Percentiles rank a stretch among this genome's conserved stretches.
These are phyloP conservation scores for Vigna nakashimae DNA, from an alignment of 306 rosid species.

Conservation along the genomic window DNA sequence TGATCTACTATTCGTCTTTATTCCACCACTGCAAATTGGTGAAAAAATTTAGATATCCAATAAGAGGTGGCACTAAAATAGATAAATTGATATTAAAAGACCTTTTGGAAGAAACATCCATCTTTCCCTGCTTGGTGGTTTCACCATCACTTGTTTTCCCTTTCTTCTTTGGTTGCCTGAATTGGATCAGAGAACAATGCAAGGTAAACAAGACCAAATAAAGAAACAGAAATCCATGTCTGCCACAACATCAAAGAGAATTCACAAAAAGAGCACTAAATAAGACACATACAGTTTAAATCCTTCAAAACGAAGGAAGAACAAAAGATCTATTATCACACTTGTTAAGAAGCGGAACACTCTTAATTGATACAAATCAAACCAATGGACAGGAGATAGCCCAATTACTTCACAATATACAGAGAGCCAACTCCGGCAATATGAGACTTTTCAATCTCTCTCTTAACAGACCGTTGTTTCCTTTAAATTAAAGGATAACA, in stretches of 20 bases:
- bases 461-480: background rate
- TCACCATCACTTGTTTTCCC: conserved; percentile 57
- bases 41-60: conserved; percentile 43
- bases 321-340: conserved; percentile 13
- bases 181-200: conserved; percentile 34
- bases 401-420: background rate
- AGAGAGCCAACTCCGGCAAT: background rate
- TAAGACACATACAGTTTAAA: conserved; percentile 7
- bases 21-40: conserved; percentile 50
- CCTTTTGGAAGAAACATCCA: conserved; percentile 61
- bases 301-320: background rate
- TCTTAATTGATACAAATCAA: background rate
- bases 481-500: background rate
- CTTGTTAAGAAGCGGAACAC: background rate
- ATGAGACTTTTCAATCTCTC: background rate
- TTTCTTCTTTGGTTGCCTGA: conserved; percentile 76
- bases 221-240: conserved; percentile 10
- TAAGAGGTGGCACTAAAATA: conserved; percentile 8
- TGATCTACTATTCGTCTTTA: conserved; percentile 63
- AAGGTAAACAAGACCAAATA: conserved; percentile 22
- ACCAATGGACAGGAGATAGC: background rate
- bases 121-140: conserved; percentile 60
- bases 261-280: conserved; percentile 10
- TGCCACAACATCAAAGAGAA: conserved; percentile 9
- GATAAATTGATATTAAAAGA: conserved; percentile 47